phyloP scores from a whole-genome alignment of 371 early-diverging fungal genomes.

The Mucor sp. region DNA sequence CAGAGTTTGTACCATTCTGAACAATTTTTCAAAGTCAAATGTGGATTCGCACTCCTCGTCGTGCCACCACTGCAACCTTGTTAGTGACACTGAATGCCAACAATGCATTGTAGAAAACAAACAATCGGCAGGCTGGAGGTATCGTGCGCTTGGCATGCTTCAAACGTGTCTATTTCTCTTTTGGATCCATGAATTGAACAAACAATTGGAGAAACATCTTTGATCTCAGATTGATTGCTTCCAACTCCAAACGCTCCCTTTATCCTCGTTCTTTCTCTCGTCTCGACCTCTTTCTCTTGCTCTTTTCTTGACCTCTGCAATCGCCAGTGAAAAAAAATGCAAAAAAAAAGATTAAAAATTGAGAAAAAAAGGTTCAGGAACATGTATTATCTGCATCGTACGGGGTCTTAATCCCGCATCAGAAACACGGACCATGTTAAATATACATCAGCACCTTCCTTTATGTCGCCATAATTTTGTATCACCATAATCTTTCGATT shows the following conservation, averaged over 20 bases:
- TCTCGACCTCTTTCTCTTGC: too few species aligned
- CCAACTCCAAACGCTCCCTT: too few species aligned
- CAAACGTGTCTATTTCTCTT: neutral
- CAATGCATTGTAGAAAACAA: neutral
- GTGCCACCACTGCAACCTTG: neutral
- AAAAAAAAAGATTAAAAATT: neutral
- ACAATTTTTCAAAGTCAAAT: neutral
- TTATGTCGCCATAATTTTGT: neutral
- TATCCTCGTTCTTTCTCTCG: too few species aligned
- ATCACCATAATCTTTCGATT: conserved; percentile 8
- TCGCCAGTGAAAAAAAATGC: neutral
- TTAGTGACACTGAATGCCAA: neutral
- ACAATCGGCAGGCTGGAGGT: neutral
- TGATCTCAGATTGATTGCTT: too few species aligned
- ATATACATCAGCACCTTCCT: conserved; percentile 28
- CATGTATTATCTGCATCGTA: conserved; percentile 35
- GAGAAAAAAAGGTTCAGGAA: conserved; percentile 36
- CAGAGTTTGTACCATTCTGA: neutral
- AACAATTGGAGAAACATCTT: neutral
- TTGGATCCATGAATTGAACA: neutral
- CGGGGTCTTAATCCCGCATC: conserved; percentile 40
- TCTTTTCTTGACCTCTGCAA: too few species aligned
- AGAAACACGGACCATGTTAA: conserved; percentile 39
- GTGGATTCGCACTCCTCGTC: neutral
- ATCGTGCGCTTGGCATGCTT: neutral